Conservation (phyloP, 225 moss, liverwort and hornwort genomes). For the Asterella californica region DNA sequence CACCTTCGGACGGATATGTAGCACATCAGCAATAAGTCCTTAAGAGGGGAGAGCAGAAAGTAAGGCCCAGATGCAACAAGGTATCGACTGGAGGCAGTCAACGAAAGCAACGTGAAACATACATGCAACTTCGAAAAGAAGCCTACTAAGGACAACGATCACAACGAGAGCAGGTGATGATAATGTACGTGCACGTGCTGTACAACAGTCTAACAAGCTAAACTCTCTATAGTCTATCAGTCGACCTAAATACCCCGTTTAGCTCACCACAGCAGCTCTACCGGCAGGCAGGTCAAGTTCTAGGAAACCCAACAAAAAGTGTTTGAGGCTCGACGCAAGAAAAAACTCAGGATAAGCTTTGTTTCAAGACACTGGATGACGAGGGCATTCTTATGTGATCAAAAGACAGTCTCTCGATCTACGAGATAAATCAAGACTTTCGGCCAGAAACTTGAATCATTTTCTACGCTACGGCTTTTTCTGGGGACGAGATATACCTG, state of each 20-base stretch:
- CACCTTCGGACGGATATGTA: conserved; percentile 34
- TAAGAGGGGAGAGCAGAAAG: neutral
- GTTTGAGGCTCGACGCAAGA: neutral
- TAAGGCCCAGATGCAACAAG: neutral
- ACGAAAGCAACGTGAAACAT: neutral
- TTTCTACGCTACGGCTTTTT: neutral
- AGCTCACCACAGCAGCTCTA: neutral
- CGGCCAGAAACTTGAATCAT: neutral
- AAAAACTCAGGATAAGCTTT: neutral
- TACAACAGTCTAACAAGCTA: neutral
- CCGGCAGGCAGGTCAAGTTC: neutral
- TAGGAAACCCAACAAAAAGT: neutral
- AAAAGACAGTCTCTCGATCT: neutral
- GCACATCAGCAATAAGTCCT: neutral
- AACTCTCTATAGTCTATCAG: neutral
- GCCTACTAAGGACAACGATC: neutral
- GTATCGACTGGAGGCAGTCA: neutral
- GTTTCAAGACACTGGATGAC: neutral
- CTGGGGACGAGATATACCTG: conserved; percentile 38
- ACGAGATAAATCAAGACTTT: neutral
- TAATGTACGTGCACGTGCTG: neutral
- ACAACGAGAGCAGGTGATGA: neutral
- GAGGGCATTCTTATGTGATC: neutral
- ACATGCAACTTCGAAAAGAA: neutral
- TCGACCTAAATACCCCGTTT: neutral